Percentiles rank a stretch among this genome's conserved stretches.
These are phyloP conservation scores for Cucurbita argyrosperma DNA, from an alignment of 306 rosid genomes.

Conservation along the genomic window DNA sequence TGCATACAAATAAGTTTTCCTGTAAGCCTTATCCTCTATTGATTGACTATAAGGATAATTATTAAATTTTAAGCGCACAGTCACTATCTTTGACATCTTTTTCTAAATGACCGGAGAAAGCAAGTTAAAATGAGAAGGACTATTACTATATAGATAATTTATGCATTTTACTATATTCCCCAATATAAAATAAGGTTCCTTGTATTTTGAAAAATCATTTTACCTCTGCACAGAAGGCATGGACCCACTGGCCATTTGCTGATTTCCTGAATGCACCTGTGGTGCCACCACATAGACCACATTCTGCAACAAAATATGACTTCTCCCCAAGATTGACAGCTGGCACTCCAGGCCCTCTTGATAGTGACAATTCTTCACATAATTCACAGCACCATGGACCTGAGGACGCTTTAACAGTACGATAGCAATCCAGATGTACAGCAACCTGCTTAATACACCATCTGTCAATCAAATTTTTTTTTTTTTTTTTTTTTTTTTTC, in stretches of 20 bases:
- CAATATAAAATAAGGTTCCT: not conserved
- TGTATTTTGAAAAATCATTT: not conserved
- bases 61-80: not conserved
- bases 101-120: not conserved
- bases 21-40: not conserved
- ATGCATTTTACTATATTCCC: not conserved
- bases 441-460: constrained; percentile 47
- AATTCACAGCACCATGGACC: constrained; percentile 98
- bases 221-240: constrained; percentile 98
- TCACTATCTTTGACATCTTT: not conserved
- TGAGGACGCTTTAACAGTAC: constrained; percentile 51
- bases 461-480: not conserved
- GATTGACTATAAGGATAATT: not conserved
- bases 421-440: constrained; percentile 90
- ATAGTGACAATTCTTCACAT: constrained; percentile 55
- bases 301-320: constrained; percentile 56
- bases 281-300: constrained; percentile 84
- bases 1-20: not conserved
- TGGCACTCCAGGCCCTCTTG: constrained; percentile 35
- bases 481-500: not conserved
- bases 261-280: constrained; percentile 91
- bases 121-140: not conserved
- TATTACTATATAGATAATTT: not conserved
- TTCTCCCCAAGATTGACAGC: constrained; percentile 76
- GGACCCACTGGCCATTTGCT: constrained; percentile 90